phyloP scores from a whole-genome alignment of 2,329 filamentous ascomycete genomes.

The Neospermospora avenae region DNA sequence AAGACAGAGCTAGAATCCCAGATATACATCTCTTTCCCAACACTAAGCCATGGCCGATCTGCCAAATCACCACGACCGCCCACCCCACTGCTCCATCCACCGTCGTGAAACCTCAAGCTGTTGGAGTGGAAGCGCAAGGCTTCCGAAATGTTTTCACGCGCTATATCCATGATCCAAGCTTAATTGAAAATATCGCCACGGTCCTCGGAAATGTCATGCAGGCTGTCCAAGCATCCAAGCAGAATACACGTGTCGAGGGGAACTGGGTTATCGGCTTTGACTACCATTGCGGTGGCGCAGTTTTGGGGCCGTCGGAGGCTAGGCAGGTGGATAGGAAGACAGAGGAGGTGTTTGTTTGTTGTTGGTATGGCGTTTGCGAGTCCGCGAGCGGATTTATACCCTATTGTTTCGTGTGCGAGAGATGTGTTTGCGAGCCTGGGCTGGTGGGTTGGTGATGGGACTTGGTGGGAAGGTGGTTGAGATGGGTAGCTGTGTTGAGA shows the following conservation, averaged over 20 bases:
- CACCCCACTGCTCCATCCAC: constrained; percentile 37
- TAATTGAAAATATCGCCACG: constrained; percentile 41
- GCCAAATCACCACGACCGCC: too few species aligned
- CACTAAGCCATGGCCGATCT: too few species aligned
- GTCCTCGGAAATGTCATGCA: constrained; percentile 34
- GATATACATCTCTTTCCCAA: too few species aligned
- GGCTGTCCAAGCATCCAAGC: background rate
- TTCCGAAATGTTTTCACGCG: constrained; percentile 47
- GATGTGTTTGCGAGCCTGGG: constrained; percentile 33
- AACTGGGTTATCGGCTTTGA: constrained; percentile 41
- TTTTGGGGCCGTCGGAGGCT: background rate
- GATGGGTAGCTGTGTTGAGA: constrained; percentile 40
- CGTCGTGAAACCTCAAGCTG: constrained; percentile 49
- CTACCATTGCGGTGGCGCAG: constrained; percentile 38
- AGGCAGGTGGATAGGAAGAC: constrained; percentile 24
- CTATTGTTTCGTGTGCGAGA: constrained; percentile 41
- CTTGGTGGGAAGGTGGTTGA: constrained; percentile 39
- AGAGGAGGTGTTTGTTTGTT: constrained; percentile 47
- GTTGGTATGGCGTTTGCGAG: constrained; percentile 46
- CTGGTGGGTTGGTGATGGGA: constrained; percentile 48
- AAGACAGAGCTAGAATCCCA: too few species aligned
- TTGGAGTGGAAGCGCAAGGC: constrained; percentile 40
- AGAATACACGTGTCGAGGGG: background rate
- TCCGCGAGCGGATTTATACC: constrained; percentile 44
- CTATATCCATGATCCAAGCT: constrained; percentile 44